Conservation (phyloP, 2,329 filamentous ascomycete genomes). For the Neophaeococcomyces aloes region DNA sequence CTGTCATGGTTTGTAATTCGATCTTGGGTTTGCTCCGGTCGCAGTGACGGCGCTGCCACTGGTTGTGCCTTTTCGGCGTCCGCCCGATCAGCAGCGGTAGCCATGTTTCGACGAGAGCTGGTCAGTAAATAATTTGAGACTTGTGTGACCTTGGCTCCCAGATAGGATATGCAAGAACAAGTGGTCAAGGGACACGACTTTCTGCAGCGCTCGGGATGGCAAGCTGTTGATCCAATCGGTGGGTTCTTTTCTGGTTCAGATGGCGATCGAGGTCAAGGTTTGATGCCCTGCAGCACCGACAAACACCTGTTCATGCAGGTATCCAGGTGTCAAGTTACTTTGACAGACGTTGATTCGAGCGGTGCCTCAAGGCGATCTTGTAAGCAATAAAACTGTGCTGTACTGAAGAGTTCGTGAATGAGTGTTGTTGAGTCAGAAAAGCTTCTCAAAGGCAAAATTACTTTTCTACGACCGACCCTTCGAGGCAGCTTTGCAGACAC, state of each 20-base stretch:
- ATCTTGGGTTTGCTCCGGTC: background rate
- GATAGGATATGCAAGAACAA: too few relatives aligned
- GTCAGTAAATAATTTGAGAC: slow-evolving; percentile 9
- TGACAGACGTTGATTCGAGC: background rate
- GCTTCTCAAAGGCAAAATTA: too few relatives aligned
- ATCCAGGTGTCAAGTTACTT: background rate
- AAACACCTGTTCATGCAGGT: slow-evolving; percentile 22
- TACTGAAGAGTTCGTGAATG: too few relatives aligned
- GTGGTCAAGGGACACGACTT: background rate
- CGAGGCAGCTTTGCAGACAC: too few relatives aligned
- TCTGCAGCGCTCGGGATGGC: background rate
- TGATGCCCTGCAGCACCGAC: slow-evolving; percentile 7
- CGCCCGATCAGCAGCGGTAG: slow-evolving; percentile 8
- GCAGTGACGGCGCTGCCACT: background rate
- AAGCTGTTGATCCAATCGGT: background rate
- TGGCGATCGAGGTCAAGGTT: background rate
- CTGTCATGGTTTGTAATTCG: slow-evolving; percentile 5
- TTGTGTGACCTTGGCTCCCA: background rate
- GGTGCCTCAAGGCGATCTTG: background rate
- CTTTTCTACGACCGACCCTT: too few relatives aligned
- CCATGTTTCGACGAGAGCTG: slow-evolving; percentile 7
- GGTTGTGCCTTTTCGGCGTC: slow-evolving; percentile 12
- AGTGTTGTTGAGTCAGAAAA: too few relatives aligned
- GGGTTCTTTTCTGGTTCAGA: background rate
- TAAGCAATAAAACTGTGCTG: too few relatives aligned